Base-by-base conservation (phyloP, 306 rosid species). In the Rosa lucieae region DNA sequence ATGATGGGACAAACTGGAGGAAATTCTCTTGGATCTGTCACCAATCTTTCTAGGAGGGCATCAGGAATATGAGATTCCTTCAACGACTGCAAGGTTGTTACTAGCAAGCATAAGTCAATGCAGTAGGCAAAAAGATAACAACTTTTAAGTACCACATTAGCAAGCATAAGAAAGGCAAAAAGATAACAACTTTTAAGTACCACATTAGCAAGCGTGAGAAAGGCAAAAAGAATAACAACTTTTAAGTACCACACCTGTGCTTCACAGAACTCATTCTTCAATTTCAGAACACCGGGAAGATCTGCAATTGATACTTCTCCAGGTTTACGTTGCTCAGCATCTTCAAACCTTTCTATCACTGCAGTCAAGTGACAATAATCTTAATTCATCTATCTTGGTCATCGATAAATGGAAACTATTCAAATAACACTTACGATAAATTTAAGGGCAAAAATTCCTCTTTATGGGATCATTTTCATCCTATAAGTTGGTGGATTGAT, bases 1-100 rank as follows among this genome's bases (percentile, higher is more conserved):
- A 96, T 77, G 51, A 96, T 79, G 70, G 98, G 97, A 84, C 98
- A 91, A 82, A 96, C 97, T 0, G 99, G 98, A n/a, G 99, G 99
- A 77, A 93, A 96, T 82, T 96, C 98, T 47, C 76, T 80, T 55
- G 86, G 74, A 73, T 82, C 75, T 3, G 90, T 67, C 48, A 91
- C 89, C 89, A 91, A 74, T 85, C 96, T 93, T 87, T 89, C 96
- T 1, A 96, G 83, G 37, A 96, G 91, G 29, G 72, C 55, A 80
- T 90, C 87, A 14, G 98, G 97, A 68, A 93, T 85, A 63, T 79
- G 92, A 48, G 91, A 89, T 79, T 93, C 97, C 67, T 79, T 83
- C 75, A 96, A 72, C 44, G 96, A 91, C 98, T 93, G 94, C 80
- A 79, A 72, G 49, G 13, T 59, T 56, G 78, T 76, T 61, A 70